These are phyloP conservation scores for Exophiala calicioides DNA, from an alignment of 2,329 filamentous ascomycete genomes.

Conservation along the genomic window DNA sequence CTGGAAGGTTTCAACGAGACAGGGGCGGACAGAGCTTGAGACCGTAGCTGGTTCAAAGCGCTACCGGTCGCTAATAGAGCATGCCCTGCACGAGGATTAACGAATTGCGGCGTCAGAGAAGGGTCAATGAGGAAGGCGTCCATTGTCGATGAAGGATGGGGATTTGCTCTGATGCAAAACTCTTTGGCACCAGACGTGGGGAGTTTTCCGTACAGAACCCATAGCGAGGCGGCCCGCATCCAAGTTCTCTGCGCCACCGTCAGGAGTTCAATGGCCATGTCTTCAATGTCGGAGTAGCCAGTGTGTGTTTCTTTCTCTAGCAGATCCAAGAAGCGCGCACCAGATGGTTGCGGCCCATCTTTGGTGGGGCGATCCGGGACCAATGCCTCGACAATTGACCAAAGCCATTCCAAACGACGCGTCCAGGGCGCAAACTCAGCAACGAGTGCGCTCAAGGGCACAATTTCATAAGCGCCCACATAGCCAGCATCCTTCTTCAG, in stretches of 20 bases:
- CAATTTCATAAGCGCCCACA: constrained; percentile 90
- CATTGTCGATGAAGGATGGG: constrained; percentile 38
- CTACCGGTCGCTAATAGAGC: constrained; percentile 91
- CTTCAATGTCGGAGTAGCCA: constrained; percentile 83
- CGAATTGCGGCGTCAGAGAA: constrained; percentile 74
- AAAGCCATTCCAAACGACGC: constrained; percentile 81
- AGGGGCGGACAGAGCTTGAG: constrained; percentile 37
- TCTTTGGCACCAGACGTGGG: constrained; percentile 77
- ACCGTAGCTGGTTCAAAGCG: constrained; percentile 79
- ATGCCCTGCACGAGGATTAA: constrained; percentile 69
- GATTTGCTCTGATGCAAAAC: constrained; percentile 71
- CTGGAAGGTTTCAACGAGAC: constrained; percentile 29
- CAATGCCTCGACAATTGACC: constrained; percentile 71
- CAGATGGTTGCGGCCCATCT: constrained; percentile 40
- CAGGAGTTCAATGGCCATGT: constrained; percentile 71
- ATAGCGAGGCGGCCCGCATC: constrained; percentile 86
- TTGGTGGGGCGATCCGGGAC: constrained; percentile 41
- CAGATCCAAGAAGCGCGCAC: constrained; percentile 73
- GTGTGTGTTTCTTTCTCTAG: constrained; percentile 77
- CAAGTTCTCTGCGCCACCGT: constrained; percentile 81
- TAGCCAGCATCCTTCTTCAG: constrained; percentile 72
- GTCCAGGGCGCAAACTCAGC: constrained; percentile 86
- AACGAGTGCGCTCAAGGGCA: constrained; percentile 82
- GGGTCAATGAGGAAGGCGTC: constrained; percentile 58
- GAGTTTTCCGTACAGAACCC: constrained; percentile 84